Evolutionary conservation across 2,329 filamentous ascomycete genomes (phyloP), one percentile per base, ranked within the genome.

Genomic region (Aspergillus sp.): DNA sequence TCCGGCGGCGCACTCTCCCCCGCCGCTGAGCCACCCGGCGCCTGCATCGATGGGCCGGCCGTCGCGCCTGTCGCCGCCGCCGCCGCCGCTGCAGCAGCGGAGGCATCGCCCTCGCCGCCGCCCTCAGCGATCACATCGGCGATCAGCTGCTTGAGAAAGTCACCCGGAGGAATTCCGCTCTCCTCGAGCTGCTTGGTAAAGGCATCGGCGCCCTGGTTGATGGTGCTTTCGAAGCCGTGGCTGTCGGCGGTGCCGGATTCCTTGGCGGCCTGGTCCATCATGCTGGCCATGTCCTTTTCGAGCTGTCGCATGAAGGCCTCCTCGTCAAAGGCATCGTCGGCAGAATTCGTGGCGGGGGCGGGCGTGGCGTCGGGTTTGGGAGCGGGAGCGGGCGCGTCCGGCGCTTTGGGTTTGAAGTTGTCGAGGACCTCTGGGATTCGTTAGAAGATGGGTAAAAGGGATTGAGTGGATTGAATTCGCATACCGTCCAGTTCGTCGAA

Each of bases 401-500:
- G 56, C 48, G 63, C 68, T 78, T 80, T 62, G 73, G 66, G 60
- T 82, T 87, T 75, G 40, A 99, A 99, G 59, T 97, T 89, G 68
- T 97, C 91, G 21, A 99, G 86, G 72, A 97, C 88, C 63, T 97
- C 93, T 93, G 60, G 58, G 57, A 43, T 58, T 48, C 45, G 34
- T 56, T 19, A 13, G 40, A 6, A 17, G n/a, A 3, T 42, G n/a
- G 11, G 21, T 19, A 56, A 11, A 20, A 51, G 41, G 16, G 11
- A 11, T 40, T 45, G 16, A 5, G 19, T 43, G 43, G 31, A 41
- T 31, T 21, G 14, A 3, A 45, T 25, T 45, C 4, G 13, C 50
- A 61, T 72, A 90, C 89, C 91, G 73, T 99, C 94, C 42, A 99
- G 78, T 65, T 97, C 94, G 66, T 97, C 94, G 72, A 96, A 92